Evolutionary conservation across 768 basidiomycete species (phyloP), one percentile per base, ranked within the genome.

Genomic region (Tephrocybe rancida): DNA sequence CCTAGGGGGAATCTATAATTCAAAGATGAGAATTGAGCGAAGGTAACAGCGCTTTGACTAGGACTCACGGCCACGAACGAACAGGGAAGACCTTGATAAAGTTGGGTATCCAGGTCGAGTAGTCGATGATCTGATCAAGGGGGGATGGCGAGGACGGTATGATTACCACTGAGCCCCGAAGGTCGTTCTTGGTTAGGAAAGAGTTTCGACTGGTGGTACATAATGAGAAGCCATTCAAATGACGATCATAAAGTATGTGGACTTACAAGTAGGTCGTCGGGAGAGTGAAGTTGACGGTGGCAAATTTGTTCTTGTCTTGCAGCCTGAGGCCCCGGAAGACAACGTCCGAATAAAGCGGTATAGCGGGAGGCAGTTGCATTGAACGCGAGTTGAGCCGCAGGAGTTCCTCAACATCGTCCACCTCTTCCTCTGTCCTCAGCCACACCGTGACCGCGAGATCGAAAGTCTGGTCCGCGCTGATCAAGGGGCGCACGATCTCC

Each of bases 141-240:
- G 61, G 61, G 8, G 71, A 73, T 1, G 71, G 63, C 1, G 67
- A 57, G 2, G 64, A 64, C 3, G 71, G 73, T 44, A 71, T 50
- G n/a, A 74, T 65, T 13, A 70, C 64, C 19, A 74, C 69, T 7
- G 72, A 69, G 3, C 67, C 74, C 18, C 72, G 67, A 27, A 76
- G 61, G 58, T 76, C 72, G 25, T 68, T 66, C 43, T 62, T 63
- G 3, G 59, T 54, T 32, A 74, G 56, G 3, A 63, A 47, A 1
- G 37, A n/a, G 8, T 59, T 59, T 47, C 61, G 65, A 46, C 69
- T 71, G 37, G 13, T 25, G n/a, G 35, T 16, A 32, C 9, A 44
- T n/a, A 34, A 26, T n/a, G n/a, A n/a, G 13, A 13, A 13, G 32
- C 41, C 21, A 45, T 32, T 30, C 29, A 10, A 16, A 19, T 24